A percentile compares a stretch with the other conserved stretches of the same genome.
phyloP scores from a whole-genome alignment of 306 rosid species.

The Cucurbita ficifolia region DNA sequence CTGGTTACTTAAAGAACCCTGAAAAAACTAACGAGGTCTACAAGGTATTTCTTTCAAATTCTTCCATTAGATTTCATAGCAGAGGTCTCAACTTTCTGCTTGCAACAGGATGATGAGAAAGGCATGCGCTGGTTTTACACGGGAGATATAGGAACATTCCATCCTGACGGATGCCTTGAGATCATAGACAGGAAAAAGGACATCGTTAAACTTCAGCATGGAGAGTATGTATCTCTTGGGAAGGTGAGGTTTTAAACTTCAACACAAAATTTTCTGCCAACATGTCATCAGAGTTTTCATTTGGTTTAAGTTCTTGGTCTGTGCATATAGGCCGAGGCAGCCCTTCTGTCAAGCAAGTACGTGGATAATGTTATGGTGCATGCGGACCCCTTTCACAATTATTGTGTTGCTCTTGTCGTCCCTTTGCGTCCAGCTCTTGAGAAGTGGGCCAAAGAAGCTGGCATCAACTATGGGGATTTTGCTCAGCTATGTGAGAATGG shows the following conservation, averaged over 20 bases:
- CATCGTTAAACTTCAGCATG: constrained; percentile 94
- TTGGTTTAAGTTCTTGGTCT: background rate
- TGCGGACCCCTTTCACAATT: constrained; percentile 73
- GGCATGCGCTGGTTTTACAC: constrained; percentile 84
- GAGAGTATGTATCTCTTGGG: constrained; percentile 86
- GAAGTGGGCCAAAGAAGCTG: constrained; percentile 73
- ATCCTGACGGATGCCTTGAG: constrained; percentile 88
- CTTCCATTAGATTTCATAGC: background rate
- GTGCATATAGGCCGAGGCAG: constrained; percentile 68
- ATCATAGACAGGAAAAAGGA: constrained; percentile 89
- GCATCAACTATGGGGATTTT: constrained; percentile 34
- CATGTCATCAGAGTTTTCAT: background rate
- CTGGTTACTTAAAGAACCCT: constrained; percentile 76
- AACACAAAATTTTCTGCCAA: background rate
- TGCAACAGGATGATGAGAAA: constrained; percentile 53
- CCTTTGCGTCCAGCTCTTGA: constrained; percentile 39
- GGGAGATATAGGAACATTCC: constrained; percentile 69
- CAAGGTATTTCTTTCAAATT: constrained; percentile 36
- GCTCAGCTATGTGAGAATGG: constrained; percentile 59
- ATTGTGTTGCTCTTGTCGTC: constrained; percentile 63
- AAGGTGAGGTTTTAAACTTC: constrained; percentile 35
- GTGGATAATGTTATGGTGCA: constrained; percentile 62
- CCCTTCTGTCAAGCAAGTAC: constrained; percentile 37
- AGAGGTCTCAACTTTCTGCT: background rate
- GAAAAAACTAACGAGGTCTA: constrained; percentile 72